Conservation (phyloP, 1,284 basidiomycete species). For the Baeospora myosura region DNA sequence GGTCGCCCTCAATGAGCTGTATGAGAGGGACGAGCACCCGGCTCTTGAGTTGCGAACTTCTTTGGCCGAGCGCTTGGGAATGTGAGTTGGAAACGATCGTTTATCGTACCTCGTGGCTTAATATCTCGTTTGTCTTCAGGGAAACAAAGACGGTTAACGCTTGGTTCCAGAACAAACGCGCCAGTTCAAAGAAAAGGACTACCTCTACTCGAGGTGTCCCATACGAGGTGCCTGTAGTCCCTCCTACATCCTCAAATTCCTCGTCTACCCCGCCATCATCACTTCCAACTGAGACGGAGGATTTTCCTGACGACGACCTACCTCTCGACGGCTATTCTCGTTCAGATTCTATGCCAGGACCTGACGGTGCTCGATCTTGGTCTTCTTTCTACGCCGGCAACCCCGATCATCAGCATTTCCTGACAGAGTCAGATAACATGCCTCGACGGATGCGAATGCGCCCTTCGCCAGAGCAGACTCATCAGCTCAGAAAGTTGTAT, state of each 20-base stretch:
- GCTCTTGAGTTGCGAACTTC: conserved; percentile 55
- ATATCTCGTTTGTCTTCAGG: conserved; percentile 31
- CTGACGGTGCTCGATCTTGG: conserved; percentile 12
- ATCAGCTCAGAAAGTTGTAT: conserved; percentile 60
- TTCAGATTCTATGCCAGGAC: too few species aligned
- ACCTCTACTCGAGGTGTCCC: conserved; percentile 31
- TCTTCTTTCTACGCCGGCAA: conserved; percentile 39
- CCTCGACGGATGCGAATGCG: conserved; percentile 52
- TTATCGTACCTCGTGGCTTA: background rate
- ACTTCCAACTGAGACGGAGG: conserved; percentile 31
- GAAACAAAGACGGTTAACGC: conserved; percentile 77
- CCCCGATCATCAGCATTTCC: conserved; percentile 39
- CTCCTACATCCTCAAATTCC: conserved; percentile 24
- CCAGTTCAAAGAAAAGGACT: conserved; percentile 69
- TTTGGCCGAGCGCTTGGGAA: conserved; percentile 62
- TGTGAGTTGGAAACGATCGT: conserved; percentile 61
- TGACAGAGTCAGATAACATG: conserved; percentile 37
- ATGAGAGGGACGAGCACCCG: conserved; percentile 70
- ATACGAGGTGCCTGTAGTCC: conserved; percentile 28
- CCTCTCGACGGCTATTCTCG: conserved; percentile 21
- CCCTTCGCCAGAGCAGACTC: conserved; percentile 55
- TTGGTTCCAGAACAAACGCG: conserved; percentile 80
- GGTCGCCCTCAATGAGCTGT: conserved; percentile 67
- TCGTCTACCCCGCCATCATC: conserved; percentile 21
- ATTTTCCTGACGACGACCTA: conserved; percentile 40